phyloP scores from a whole-genome alignment of 768 basidiomycete genomes.

The Pisolithus albus region DNA sequence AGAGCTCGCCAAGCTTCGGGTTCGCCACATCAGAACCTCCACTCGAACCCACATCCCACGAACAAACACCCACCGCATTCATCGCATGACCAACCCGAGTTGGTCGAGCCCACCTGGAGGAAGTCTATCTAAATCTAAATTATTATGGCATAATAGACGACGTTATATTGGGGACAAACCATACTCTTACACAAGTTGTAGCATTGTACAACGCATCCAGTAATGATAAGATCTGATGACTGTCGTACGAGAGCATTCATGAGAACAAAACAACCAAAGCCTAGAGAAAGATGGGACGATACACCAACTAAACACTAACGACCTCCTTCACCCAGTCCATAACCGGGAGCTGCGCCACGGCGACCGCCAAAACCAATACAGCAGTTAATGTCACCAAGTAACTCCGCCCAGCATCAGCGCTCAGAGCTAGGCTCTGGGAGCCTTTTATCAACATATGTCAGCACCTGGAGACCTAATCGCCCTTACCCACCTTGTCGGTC shows the following conservation, averaged over 20 bases:
- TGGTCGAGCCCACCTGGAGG: background rate
- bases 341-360: slow-evolving; percentile 3
- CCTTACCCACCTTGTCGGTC: slow-evolving; percentile 7
- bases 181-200: no score
- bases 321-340: slow-evolving; percentile 2
- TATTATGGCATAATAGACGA: background rate
- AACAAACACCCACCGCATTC: background rate
- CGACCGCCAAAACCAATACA: slow-evolving; percentile 4
- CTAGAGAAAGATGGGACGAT: background rate
- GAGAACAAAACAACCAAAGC: background rate
- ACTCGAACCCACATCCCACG: background rate
- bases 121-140: background rate
- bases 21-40: background rate
- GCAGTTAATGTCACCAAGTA: slow-evolving; percentile 7
- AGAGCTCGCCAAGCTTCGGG: slow-evolving; percentile 3
- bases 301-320: slow-evolving; percentile 9
- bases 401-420: background rate
- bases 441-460: slow-evolving; percentile 12
- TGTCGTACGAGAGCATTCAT: no score
- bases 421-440: background rate
- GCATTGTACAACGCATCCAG: no score
- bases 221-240: no score
- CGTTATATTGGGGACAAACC: background rate
- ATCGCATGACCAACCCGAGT: background rate
- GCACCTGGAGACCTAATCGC: background rate